A percentile compares a stretch with the other conserved stretches of the same genome.
These are phyloP conservation scores for Euphorbia tirucalli DNA, from an alignment of 345 rosid genomes.

Conservation along the genomic window DNA sequence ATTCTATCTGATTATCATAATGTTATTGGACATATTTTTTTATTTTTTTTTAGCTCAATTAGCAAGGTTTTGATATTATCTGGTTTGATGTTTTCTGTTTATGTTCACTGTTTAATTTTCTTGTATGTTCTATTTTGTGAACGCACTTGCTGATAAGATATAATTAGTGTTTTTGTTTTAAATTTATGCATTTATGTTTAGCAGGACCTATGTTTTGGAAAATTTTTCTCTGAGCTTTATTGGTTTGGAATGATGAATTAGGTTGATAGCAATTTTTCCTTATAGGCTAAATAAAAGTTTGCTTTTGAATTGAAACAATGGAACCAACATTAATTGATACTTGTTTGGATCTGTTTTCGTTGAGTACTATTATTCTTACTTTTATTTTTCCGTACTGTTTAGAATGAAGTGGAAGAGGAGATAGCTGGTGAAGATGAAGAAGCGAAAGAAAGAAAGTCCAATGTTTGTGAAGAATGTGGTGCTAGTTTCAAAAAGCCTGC, in stretches of 20 bases:
- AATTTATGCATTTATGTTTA: background rate
- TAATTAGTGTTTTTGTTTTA: too few relatives aligned
- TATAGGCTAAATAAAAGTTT: background rate
- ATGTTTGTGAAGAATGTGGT: constrained; percentile 63
- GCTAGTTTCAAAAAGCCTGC: constrained; percentile 77
- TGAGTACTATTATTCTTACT: background rate
- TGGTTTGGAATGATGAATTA: background rate
- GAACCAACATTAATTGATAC: background rate
- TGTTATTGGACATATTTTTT: background rate
- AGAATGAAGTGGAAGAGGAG: constrained; percentile 24
- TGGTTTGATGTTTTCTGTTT: background rate
- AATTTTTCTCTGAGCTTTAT: too few relatives aligned
- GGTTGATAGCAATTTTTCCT: background rate
- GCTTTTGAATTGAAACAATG: background rate
- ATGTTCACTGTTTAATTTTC: too few relatives aligned
- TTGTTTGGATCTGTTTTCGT: background rate
- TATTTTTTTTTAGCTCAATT: background rate
- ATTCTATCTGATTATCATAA: background rate
- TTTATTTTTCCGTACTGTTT: background rate
- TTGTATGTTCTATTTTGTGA: background rate
- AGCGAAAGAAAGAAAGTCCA: constrained; percentile 20
- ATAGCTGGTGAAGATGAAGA: constrained; percentile 23
- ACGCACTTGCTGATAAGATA: background rate
- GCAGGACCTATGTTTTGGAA: background rate
- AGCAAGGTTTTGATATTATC: background rate